Percentiles rank a stretch among this genome's conserved stretches.
Conservation (phyloP, 306 rosid genomes). For the Corylus avellana region DNA sequence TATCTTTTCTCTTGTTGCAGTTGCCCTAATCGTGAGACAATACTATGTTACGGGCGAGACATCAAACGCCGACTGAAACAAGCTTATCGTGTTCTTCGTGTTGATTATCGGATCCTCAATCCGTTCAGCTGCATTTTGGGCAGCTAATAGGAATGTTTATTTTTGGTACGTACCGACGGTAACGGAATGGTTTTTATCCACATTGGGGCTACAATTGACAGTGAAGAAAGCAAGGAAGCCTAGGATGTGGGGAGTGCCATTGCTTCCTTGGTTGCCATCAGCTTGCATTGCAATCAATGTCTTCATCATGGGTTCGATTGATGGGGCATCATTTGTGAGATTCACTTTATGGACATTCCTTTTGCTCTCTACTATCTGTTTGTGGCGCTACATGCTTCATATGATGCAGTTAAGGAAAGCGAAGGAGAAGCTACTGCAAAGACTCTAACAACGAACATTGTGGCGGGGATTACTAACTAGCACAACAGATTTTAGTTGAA, state of each 20-base stretch:
- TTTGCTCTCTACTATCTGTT: slow-evolving; percentile 27
- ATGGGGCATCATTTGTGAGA: slow-evolving; percentile 28
- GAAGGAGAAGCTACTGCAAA: background rate
- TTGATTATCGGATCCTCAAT: slow-evolving; percentile 30
- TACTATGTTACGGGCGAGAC: slow-evolving; percentile 29
- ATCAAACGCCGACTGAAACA: slow-evolving; percentile 17
- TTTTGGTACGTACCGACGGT: slow-evolving; percentile 9
- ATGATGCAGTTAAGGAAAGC: slow-evolving; percentile 29
- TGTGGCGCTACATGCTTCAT: slow-evolving; percentile 36
- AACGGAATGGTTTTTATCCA: slow-evolving; percentile 19
- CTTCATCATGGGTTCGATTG: slow-evolving; percentile 39
- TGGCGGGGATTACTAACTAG: slow-evolving; percentile 2
- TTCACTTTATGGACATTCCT: slow-evolving; percentile 20
- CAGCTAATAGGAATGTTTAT: slow-evolving; percentile 12
- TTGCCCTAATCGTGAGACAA: slow-evolving; percentile 26
- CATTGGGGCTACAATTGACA: slow-evolving; percentile 24
- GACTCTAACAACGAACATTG: slow-evolving; percentile 6
- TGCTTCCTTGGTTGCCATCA: slow-evolving; percentile 38
- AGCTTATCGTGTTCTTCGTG: slow-evolving; percentile 12
- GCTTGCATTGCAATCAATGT: slow-evolving; percentile 31
- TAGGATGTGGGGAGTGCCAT: slow-evolving; percentile 35
- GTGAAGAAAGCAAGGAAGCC: slow-evolving; percentile 43
- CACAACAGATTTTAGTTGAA: background rate
- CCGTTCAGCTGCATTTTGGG: slow-evolving; percentile 23
- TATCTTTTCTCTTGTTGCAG: slow-evolving; percentile 29